Evolutionary conservation across 768 basidiomycete genomes (phyloP), one percentile per base, ranked within the genome.

Genomic region (Agaricus subrufescens): DNA sequence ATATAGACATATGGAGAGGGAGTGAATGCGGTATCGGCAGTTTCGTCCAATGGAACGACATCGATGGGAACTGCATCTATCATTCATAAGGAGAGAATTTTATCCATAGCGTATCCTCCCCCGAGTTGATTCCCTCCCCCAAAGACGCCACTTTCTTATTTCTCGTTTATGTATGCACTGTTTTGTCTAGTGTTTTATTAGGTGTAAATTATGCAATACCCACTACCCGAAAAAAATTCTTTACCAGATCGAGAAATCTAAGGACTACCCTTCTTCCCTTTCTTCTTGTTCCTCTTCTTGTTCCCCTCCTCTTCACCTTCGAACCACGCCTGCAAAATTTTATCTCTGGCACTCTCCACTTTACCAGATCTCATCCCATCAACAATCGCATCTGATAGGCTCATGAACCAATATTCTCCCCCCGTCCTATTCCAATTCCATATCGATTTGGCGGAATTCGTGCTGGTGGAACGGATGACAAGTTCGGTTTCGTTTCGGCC

Each of bases 401-500:
- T 67, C 31, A 73, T 61, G 58, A 67, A 64, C 72, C 72, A 73
- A 58, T 72, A 69, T 11, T 69, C 71, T 39, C 67, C 23, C n/a
- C 25, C 49, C 30, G 12, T 31, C 11, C 26, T 31, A n/a, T 27
- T 40, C 14, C 25, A 6, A n/a, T 48, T 55, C 2, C 23, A 38
- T 0, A 3, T 26, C 11, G n/a, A 37, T 23, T 29, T 8, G 19
- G 27, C 12, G 15, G 31, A 54, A 34, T 11, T 34, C 57, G 68
- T 63, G 12, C 64, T 66, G 15, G 61, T 53, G 27, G 67, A 65
- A 25, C 65, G 64, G 31, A 73, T 58, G 10, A 72, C 63, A 42
- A 72, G 57, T 60, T 73, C 72, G 2, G 67, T 66, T 19, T 62
- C 55, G 38, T 71, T 68, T 54, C 72, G 65, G 37, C 72, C 72